phyloP scores from a whole-genome alignment of 352 stramenopile species.

The Phytophthora kernoviae region DNA sequence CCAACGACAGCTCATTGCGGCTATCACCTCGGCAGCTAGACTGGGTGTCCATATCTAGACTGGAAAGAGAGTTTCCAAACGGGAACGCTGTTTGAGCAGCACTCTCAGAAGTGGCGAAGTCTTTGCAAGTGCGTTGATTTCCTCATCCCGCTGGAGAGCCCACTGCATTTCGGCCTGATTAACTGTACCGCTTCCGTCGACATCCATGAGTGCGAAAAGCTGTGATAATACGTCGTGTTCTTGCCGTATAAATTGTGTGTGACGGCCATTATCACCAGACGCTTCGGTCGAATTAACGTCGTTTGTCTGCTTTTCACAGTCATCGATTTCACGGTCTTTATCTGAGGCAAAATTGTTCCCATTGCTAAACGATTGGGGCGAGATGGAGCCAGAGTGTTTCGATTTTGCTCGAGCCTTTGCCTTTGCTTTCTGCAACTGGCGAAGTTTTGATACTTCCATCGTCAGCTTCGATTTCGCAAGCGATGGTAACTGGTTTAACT shows the following conservation, averaged over 20 bases:
- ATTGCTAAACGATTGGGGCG: slow-evolving; percentile 13
- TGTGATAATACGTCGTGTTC: slow-evolving; percentile 42
- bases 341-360: slow-evolving; percentile 1
- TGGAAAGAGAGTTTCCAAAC: slow-evolving; percentile 37
- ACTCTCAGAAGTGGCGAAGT: slow-evolving; percentile 50
- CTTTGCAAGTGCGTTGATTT: slow-evolving; percentile 53
- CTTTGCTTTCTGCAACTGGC: slow-evolving; percentile 23
- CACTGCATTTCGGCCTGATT: slow-evolving; percentile 69
- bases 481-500: slow-evolving; percentile 55
- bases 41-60: neutral
- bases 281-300: neutral
- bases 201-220: slow-evolving; percentile 71
- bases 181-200: slow-evolving; percentile 65
- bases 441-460: slow-evolving; percentile 12
- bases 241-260: slow-evolving; percentile 37
- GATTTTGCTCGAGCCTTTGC: slow-evolving; percentile 13
- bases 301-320: slow-evolving; percentile 9
- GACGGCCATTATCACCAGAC: slow-evolving; percentile 1
- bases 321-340: slow-evolving; percentile 18
- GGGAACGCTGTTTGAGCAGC: slow-evolving; percentile 59
- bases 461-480: slow-evolving; percentile 21
- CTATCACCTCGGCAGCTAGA: slow-evolving; percentile 1
- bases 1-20: slow-evolving; percentile 50
- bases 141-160: slow-evolving; percentile 63
- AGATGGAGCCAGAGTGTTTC: slow-evolving; percentile 3